Conservation (phyloP, 371 early-diverging fungal genomes). For the Apophysomyces variabilis region DNA sequence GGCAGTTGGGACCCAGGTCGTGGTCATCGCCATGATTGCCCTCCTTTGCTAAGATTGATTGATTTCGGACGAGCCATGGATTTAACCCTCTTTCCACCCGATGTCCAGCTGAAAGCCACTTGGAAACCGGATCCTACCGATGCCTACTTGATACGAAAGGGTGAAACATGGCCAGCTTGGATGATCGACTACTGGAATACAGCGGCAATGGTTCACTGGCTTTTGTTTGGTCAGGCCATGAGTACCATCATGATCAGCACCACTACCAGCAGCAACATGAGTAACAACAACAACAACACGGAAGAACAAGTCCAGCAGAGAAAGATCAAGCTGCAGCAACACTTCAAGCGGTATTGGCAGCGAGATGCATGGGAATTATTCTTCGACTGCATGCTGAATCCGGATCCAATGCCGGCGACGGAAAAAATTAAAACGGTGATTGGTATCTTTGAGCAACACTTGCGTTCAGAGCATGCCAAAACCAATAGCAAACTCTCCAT, state of each 20-base stretch:
- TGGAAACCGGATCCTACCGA: constrained; percentile 38
- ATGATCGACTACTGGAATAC: constrained; percentile 50
- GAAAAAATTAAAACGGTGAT: background rate
- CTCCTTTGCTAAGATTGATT: constrained; percentile 31
- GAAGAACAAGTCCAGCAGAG: constrained; percentile 9
- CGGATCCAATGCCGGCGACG: background rate
- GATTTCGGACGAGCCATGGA: constrained; percentile 55
- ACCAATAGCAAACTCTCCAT: background rate
- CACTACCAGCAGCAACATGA: no score
- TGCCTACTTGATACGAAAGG: constrained; percentile 16
- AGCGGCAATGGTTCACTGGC: constrained; percentile 36
- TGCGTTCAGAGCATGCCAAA: background rate
- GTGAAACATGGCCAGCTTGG: constrained; percentile 28
- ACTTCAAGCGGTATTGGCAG: constrained; percentile 52
- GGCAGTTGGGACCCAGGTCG: no score
- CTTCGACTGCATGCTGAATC: constrained; percentile 44
- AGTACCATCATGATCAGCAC: no score
- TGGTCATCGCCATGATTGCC: no score
- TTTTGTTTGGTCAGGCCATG: constrained; percentile 38
- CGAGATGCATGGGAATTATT: constrained; percentile 33
- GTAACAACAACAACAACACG: background rate
- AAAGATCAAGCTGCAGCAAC: constrained; percentile 16
- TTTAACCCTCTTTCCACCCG: constrained; percentile 23
- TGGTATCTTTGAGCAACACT: background rate
- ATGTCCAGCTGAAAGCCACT: constrained; percentile 25